Base-by-base conservation (phyloP, 1,284 basidiomycete genomes). In the Cryptococcus sp. region DNA sequence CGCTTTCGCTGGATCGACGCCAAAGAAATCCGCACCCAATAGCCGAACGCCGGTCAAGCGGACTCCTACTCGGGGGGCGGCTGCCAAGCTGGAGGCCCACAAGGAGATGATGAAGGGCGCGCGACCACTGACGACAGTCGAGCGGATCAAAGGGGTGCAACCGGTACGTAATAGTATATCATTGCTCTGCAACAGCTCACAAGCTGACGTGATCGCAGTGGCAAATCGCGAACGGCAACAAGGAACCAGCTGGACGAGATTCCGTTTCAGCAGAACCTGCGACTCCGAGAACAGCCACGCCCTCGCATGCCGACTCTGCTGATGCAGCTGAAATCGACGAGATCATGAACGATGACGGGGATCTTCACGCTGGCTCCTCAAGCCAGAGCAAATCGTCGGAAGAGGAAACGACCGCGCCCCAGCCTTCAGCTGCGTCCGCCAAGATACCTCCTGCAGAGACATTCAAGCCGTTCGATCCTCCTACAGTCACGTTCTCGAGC, bases 41-140 rank as follows among this genome's bases (percentile, higher is more conserved):
- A 44, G 56, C 2, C 46, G 6, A 25, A 54, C 57, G 17, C 57
- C 57, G 3, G 57, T 44, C 19, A 59, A 51, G 39, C 39, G 55
- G 46, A 70, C 69, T 2, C 69, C 73, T 0, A 63, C 58, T 6
- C 61, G 75, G 35, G 75, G 75, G n/a, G 75, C 75, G 0, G 75
- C 75, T 0, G 72, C 69, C 38, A 69, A 70, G 59, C 61, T 77
- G 27, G 75, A 70, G 41, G 59, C 57, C 10, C 41, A 60, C 35
- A 66, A 61, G 45, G 60, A 59, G 39, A 56, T 56, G n/a, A 58
- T 65, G 54, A 61, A 54, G 47, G 57, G 61, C 16, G 41, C 41
- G 15, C 56, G 59, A 23, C 51, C 57, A 10, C 44, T 67, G 44
- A 65, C 60, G 5, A 65, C 63, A 22, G 56, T 67, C 22, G 66